phyloP scores from a whole-genome alignment of 2,329 filamentous ascomycete species.

The Pseudopithomyces maydicus region DNA sequence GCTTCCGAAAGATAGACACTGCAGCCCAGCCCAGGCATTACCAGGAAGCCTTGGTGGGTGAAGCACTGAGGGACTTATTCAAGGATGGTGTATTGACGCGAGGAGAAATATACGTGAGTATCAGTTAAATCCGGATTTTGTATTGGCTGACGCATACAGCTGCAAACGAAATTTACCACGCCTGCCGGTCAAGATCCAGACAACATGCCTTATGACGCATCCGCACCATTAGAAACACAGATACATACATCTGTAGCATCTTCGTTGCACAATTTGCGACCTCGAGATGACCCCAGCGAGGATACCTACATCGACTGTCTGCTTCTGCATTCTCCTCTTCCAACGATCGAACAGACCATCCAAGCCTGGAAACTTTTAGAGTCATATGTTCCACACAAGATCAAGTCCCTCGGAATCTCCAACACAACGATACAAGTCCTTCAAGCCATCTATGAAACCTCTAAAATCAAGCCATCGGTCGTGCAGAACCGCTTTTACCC shows the following conservation, averaged over 20 bases:
- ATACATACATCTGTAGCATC: conserved; percentile 69
- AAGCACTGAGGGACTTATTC: conserved; percentile 68
- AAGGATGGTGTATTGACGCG: conserved; percentile 62
- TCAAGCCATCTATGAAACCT: conserved; percentile 54
- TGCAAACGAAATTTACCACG: conserved; percentile 85
- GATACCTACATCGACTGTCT: conserved; percentile 61
- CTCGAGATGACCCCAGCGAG: conserved; percentile 35
- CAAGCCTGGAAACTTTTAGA: conserved; percentile 71
- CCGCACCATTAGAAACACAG: conserved; percentile 65
- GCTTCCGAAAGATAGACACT: conserved; percentile 77
- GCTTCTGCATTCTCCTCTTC: conserved; percentile 63
- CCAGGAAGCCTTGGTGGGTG: conserved; percentile 71
- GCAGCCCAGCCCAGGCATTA: conserved; percentile 81
- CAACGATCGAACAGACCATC: conserved; percentile 58
- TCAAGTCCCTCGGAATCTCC: conserved; percentile 75
- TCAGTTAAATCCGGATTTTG: not conserved
- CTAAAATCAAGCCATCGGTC: conserved; percentile 61
- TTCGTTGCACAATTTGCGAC: conserved; percentile 67
- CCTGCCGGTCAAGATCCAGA: conserved; percentile 63
- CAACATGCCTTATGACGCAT: conserved; percentile 67
- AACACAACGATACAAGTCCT: conserved; percentile 69
- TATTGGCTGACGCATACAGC: conserved; percentile 44
- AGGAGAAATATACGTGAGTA: conserved; percentile 66
- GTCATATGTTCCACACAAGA: conserved; percentile 66
- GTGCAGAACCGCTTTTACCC: conserved; percentile 78